phyloP scores from a whole-genome alignment of 2,329 filamentous ascomycete genomes.

The Fusarium dlaminii region DNA sequence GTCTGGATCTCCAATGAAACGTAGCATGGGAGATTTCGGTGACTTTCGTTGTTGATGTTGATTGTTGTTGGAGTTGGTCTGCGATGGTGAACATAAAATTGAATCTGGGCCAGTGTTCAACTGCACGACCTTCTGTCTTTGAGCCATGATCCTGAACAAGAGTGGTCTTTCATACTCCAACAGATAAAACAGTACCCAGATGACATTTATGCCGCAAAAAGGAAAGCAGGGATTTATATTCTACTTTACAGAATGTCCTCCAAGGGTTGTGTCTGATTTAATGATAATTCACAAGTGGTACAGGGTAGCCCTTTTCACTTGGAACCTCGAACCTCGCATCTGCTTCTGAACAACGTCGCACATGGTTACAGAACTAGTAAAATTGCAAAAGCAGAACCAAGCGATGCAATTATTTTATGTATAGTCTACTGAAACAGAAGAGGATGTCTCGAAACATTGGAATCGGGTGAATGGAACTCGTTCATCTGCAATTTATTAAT shows the following conservation, averaged over 20 bases:
- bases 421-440: fast-evolving
- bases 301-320: not conserved
- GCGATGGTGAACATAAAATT: not conserved
- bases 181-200: too few relatives aligned
- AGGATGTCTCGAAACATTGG: not conserved
- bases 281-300: not conserved
- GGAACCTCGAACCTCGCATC: not conserved
- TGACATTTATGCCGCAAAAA: not conserved
- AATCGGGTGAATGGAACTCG: not conserved
- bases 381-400: not conserved
- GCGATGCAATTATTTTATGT: fast-evolving
- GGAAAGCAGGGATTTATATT: fast-evolving
- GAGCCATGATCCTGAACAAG: not conserved
- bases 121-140: fast-evolving
- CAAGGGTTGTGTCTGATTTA: not conserved
- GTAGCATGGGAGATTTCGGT: fast-evolving
- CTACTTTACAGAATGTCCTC: too few relatives aligned
- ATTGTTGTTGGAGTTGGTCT: not conserved
- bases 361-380: not conserved
- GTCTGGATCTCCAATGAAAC: fast-evolving
- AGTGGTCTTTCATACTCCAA: fast-evolving
- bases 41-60: not conserved
- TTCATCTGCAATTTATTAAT: not conserved
- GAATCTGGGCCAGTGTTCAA: fast-evolving
- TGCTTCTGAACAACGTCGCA: not conserved